These are phyloP conservation scores for Phytophthora ohioensis DNA, from an alignment of 352 stramenopile species.

Conservation along the genomic window DNA sequence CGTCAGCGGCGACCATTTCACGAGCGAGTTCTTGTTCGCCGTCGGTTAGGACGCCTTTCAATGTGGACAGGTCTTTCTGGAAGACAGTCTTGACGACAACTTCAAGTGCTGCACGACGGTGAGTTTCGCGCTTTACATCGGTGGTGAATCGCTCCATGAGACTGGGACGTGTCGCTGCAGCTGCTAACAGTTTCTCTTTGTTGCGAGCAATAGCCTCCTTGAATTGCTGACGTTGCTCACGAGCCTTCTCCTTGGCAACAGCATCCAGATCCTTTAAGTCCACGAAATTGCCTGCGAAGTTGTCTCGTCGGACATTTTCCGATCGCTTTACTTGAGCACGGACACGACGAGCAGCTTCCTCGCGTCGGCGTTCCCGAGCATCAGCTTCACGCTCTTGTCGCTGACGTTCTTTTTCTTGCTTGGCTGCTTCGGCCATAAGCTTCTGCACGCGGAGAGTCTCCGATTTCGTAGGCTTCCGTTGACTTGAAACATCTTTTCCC, in stretches of 20 bases:
- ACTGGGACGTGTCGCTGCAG: conserved; percentile 58
- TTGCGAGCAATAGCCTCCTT: conserved; percentile 71
- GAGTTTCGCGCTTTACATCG: conserved; percentile 69
- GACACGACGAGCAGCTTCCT: conserved; percentile 62
- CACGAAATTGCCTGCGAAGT: conserved; percentile 60
- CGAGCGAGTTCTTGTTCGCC: conserved; percentile 71
- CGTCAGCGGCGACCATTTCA: conserved; percentile 55
- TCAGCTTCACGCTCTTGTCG: conserved; percentile 56
- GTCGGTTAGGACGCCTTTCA: conserved; percentile 75
- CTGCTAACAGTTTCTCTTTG: conserved; percentile 59
- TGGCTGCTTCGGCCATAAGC: conserved; percentile 39
- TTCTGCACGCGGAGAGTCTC: conserved; percentile 68
- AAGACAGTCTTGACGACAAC: conserved; percentile 82
- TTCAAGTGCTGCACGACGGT: conserved; percentile 73
- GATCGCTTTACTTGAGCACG: conserved; percentile 60
- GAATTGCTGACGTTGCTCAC: conserved; percentile 67
- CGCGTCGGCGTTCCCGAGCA: conserved; percentile 50
- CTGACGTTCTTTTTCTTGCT: conserved; percentile 50
- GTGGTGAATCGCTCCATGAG: conserved; percentile 85
- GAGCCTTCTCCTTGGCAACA: conserved; percentile 61
- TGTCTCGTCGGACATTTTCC: conserved; percentile 55
- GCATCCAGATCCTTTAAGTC: conserved; percentile 50
- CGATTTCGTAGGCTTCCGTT: conserved; percentile 51
- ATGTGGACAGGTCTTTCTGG: conserved; percentile 56
- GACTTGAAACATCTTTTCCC: conserved; percentile 16